phyloP scores from a whole-genome alignment of 2,329 filamentous ascomycete genomes.

The Colletotrichum simmondsii region DNA sequence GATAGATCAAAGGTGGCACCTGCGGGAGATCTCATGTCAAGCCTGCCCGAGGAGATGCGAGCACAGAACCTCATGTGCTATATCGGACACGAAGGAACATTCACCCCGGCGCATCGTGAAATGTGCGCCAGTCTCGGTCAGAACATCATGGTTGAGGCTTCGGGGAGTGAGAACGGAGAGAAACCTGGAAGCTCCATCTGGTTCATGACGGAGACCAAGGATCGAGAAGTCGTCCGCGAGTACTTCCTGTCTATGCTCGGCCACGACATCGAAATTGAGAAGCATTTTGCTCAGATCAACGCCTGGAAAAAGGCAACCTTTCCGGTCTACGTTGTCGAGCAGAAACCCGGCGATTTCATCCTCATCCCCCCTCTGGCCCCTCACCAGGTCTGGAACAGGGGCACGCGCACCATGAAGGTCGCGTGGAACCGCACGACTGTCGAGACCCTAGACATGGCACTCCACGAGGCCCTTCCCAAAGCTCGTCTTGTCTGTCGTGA shows the following conservation, averaged over 20 bases:
- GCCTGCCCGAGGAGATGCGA: constrained; percentile 85
- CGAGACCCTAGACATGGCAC: constrained; percentile 87
- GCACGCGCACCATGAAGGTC: constrained; percentile 95
- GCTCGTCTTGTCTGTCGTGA: constrained; percentile 93
- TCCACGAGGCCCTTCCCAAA: constrained; percentile 88
- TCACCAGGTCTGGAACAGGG: constrained; percentile 98
- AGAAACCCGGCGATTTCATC: constrained; percentile 91
- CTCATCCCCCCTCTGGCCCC: constrained; percentile 92
- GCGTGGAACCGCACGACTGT: constrained; percentile 97
- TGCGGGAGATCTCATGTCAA: constrained; percentile 95
- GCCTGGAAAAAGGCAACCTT: constrained; percentile 97
- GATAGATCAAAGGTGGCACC: constrained; percentile 69
- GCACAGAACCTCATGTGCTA: constrained; percentile 99
- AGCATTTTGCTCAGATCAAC: constrained; percentile 94
- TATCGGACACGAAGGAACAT: constrained; percentile 96
- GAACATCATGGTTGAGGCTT: constrained; percentile 98
- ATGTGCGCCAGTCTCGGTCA: constrained; percentile 98
- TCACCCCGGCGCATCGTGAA: constrained; percentile 93
- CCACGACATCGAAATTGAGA: constrained; percentile 96
- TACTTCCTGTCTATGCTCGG: constrained; percentile 94
- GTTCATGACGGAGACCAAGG: constrained; percentile 98
- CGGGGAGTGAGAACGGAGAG: constrained; percentile 77
- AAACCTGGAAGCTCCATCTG: constrained; percentile 91
- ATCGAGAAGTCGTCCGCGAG: constrained; percentile 88
- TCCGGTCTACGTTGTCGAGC: constrained; percentile 91